Conservation (phyloP, 345 rosid genomes). For the Nasturtium officinale region DNA sequence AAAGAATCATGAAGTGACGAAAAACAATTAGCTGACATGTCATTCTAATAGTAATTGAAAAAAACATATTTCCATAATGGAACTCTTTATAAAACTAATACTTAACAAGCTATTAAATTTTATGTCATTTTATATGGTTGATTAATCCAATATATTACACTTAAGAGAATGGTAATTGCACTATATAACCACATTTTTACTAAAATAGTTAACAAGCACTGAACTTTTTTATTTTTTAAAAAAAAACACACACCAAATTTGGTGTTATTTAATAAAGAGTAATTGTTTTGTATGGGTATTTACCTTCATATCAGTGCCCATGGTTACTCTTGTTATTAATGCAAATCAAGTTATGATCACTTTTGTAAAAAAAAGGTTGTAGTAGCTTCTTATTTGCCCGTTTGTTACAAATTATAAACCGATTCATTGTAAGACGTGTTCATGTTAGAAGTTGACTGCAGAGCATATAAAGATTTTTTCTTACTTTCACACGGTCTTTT, state of each 20-base stretch:
- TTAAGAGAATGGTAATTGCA: not conserved
- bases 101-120: not conserved
- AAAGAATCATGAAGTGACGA: not conserved
- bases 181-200: not conserved
- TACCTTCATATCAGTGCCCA: not conserved
- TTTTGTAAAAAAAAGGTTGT: not conserved
- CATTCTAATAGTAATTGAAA: not conserved
- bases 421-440: conserved; percentile 2
- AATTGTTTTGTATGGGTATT: too few relatives aligned
- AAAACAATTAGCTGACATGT: not conserved
- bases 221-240: not conserved
- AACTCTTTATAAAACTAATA: not conserved
- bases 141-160: not conserved
- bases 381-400: not conserved
- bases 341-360: not conserved
- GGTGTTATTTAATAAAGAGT: not conserved
- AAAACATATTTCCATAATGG: not conserved
- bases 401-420: not conserved
- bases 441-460: not conserved
- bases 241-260: not conserved
- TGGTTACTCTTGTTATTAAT: not conserved
- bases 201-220: not conserved
- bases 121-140: not conserved
- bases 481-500: not conserved
- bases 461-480: not conserved